Evolutionary conservation across 768 basidiomycete genomes (phyloP).

Genomic region (Phlebiopsis flavidoalba): DNA sequence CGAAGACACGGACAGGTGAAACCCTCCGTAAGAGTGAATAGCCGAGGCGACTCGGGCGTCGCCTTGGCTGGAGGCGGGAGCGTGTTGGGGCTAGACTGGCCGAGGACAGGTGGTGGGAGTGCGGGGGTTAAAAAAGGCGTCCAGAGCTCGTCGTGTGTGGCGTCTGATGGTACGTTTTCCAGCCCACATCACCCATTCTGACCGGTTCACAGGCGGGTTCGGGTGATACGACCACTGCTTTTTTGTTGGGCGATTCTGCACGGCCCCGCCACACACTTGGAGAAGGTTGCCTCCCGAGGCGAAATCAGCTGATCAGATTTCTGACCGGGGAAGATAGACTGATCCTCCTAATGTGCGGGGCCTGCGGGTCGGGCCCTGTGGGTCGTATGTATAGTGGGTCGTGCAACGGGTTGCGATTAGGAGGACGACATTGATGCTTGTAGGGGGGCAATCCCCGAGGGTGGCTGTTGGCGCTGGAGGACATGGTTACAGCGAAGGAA

Average conservation of each 20-base stretch:
- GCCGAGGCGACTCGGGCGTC: background rate
- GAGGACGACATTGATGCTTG: constrained; percentile 3
- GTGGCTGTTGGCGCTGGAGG: constrained; percentile 9
- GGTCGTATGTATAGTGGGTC: constrained; percentile 3
- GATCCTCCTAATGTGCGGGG: background rate
- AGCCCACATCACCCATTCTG: constrained; percentile 96
- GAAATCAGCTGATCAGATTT: background rate
- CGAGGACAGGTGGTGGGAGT: constrained; percentile 4
- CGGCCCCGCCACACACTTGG: constrained; percentile 11
- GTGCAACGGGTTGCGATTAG: constrained; percentile 2
- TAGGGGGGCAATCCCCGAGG: constrained; percentile 4
- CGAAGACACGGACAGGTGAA: constrained; percentile 70
- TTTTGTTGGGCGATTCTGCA: background rate
- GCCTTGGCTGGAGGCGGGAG: constrained; percentile 1
- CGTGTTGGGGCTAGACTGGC: background rate
- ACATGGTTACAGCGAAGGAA: constrained; percentile 9
- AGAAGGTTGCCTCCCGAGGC: background rate
- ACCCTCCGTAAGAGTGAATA: constrained; percentile 42
- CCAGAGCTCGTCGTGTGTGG: constrained; percentile 82
- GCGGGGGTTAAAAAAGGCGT: constrained; percentile 69
- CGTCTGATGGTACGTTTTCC: constrained; percentile 87
- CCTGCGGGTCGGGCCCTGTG: constrained; percentile 13
- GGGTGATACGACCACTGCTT: constrained; percentile 64
- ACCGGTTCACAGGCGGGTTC: constrained; percentile 65
- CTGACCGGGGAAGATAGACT: background rate